Conservation (phyloP, 495 filamentous ascomycete genomes). For the Aspergillus ostianus region DNA sequence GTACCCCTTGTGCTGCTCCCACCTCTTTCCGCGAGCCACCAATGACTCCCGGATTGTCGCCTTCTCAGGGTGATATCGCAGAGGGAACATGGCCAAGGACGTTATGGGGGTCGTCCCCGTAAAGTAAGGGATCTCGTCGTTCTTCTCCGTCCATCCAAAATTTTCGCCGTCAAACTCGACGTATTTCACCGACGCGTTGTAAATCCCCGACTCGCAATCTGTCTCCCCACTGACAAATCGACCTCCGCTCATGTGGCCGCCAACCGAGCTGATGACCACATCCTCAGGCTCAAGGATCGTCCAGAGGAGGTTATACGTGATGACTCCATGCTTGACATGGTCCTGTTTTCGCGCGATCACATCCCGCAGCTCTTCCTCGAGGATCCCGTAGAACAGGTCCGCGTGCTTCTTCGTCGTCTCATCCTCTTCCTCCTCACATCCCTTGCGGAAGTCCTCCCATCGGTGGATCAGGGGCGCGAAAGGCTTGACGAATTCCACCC, state of each 20-base stretch:
- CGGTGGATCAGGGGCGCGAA: conserved; percentile 68
- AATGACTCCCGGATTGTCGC: conserved; percentile 27
- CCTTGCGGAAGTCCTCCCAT: conserved; percentile 55
- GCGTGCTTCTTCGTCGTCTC: conserved; percentile 52
- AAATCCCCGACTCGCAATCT: conserved; percentile 2
- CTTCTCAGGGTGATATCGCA: conserved; percentile 51
- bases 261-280: conserved; percentile 35
- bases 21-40: conserved; percentile 46
- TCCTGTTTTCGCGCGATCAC: conserved; percentile 57
- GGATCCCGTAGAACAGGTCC: conserved; percentile 53
- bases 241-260: conserved; percentile 38
- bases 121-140: conserved; percentile 48
- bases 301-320: conserved; percentile 59
- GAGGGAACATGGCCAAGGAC: conserved; percentile 54
- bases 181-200: conserved; percentile 36
- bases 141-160: conserved; percentile 49
- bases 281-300: conserved; percentile 52
- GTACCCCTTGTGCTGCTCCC: conserved; percentile 55
- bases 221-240: conserved; percentile 26
- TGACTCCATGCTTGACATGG: conserved; percentile 54
- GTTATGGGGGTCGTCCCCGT: conserved; percentile 57
- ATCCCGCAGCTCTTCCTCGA: conserved; percentile 58
- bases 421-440: conserved; percentile 47
- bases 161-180: conserved; percentile 60
- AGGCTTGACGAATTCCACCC: conserved; percentile 56